Percentiles rank a stretch among this genome's conserved stretches.
Conservation (phyloP, 2,329 filamentous ascomycete species). For the Lachnellula subtilissima region DNA sequence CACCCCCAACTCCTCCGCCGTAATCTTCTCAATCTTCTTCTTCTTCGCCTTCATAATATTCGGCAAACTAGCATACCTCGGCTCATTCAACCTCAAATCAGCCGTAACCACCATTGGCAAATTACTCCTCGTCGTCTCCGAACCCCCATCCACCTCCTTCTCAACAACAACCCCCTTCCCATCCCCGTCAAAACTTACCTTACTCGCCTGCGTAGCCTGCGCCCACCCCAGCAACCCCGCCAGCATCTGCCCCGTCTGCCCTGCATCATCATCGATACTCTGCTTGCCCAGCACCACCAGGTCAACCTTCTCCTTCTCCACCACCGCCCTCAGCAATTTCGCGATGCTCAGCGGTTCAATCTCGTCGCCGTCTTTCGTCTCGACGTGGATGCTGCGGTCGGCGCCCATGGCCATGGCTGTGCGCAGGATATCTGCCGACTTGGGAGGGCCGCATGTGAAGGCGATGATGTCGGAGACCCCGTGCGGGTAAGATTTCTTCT, state of each 20-base stretch:
- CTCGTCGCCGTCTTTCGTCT: slow-evolving; percentile 68
- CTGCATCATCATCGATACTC: slow-evolving; percentile 93
- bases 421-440: slow-evolving; percentile 81
- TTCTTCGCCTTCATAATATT: slow-evolving; percentile 99
- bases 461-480: slow-evolving; percentile 89
- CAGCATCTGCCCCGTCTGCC: slow-evolving; percentile 97
- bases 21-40: slow-evolving; percentile 96
- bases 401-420: slow-evolving; percentile 99
- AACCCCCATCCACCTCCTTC: slow-evolving; percentile 91
- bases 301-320: slow-evolving; percentile 81
- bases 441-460: slow-evolving; percentile 81
- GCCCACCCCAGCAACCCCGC: slow-evolving; percentile 87
- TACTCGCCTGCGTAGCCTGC: slow-evolving; percentile 89
- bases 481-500: slow-evolving; percentile 67
- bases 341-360: slow-evolving; percentile 89
- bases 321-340: slow-evolving; percentile 78
- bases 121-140: slow-evolving; percentile 80
- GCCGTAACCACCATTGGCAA: slow-evolving; percentile 93
- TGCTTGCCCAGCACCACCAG: slow-evolving; percentile 94
- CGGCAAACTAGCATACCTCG: slow-evolving; percentile 87
- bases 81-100: slow-evolving; percentile 90
- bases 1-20: slow-evolving; percentile 73
- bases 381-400: slow-evolving; percentile 85
- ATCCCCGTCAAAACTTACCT: slow-evolving; percentile 68
- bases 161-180: slow-evolving; percentile 70